Percentiles rank a stretch among this genome's conserved stretches.
phyloP scores from a whole-genome alignment of 2,329 filamentous ascomycete species.

The Aspergillus sp. region DNA sequence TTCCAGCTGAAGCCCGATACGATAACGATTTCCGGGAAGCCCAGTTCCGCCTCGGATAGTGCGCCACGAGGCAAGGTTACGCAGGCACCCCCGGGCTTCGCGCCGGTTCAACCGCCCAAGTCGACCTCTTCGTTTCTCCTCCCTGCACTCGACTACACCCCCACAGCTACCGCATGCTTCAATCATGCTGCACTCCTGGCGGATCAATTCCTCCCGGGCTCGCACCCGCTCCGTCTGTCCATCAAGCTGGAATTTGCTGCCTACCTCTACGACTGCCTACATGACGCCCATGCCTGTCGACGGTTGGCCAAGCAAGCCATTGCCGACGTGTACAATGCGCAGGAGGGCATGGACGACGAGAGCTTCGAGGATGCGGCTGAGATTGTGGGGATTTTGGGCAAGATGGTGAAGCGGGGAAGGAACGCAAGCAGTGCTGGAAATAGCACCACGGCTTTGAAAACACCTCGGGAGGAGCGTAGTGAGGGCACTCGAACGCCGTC shows the following conservation, averaged over 20 bases:
- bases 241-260: slow-evolving; percentile 91
- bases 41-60: neutral
- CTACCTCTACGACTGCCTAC: slow-evolving; percentile 89
- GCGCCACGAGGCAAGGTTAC: slow-evolving; percentile 13
- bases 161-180: slow-evolving; percentile 79
- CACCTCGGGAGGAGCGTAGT: slow-evolving; percentile 31
- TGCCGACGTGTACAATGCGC: slow-evolving; percentile 84
- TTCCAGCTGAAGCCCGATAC: slow-evolving; percentile 22
- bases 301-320: slow-evolving; percentile 80
- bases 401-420: slow-evolving; percentile 78
- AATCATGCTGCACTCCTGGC: slow-evolving; percentile 73
- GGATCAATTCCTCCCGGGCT: slow-evolving; percentile 76
- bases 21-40: slow-evolving; percentile 14
- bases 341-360: slow-evolving; percentile 91
- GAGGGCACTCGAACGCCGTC: slow-evolving; percentile 34
- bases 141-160: slow-evolving; percentile 77
- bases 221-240: slow-evolving; percentile 83
- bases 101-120: slow-evolving; percentile 33
- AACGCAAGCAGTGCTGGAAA: slow-evolving; percentile 40
- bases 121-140: slow-evolving; percentile 73
- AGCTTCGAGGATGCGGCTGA: slow-evolving; percentile 92
- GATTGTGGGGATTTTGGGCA: slow-evolving; percentile 80
- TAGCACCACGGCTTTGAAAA: slow-evolving; percentile 28
- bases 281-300: slow-evolving; percentile 75
- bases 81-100: slow-evolving; percentile 41